Percentiles rank a stretch among this genome's conserved stretches.
Conservation (phyloP, 352 stramenopile species). For the Globisporangium okanoganense region DNA sequence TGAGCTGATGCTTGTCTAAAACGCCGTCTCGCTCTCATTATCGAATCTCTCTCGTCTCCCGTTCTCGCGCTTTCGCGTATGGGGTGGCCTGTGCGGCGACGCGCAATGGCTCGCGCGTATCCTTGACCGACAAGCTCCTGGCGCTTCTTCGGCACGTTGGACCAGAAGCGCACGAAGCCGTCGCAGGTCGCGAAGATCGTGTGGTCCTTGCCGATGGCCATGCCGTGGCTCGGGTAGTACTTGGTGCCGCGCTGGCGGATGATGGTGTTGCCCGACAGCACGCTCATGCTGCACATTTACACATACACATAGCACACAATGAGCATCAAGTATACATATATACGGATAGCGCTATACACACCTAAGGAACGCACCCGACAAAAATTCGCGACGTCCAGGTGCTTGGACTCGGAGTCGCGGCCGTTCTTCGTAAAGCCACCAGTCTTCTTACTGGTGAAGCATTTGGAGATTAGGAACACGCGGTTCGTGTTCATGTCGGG, state of each 20-base stretch:
- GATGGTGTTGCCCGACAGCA: slow-evolving; percentile 96
- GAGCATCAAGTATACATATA: background rate
- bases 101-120: slow-evolving; percentile 54
- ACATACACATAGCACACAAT: background rate
- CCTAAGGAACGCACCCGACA: slow-evolving; percentile 58
- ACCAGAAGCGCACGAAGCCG: slow-evolving; percentile 91
- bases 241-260: slow-evolving; percentile 96
- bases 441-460: slow-evolving; percentile 95
- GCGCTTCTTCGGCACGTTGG: slow-evolving; percentile 79
- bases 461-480: slow-evolving; percentile 48
- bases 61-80: slow-evolving; percentile 6
- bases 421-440: slow-evolving; percentile 97
- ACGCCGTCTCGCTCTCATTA: no score
- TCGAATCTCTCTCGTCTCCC: no score
- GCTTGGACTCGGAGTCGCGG: slow-evolving; percentile 94
- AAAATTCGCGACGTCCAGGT: slow-evolving; percentile 97
- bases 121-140: slow-evolving; percentile 86
- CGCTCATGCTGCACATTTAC: slow-evolving; percentile 51
- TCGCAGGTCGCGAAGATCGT: slow-evolving; percentile 89
- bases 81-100: slow-evolving; percentile 10
- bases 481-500: slow-evolving; percentile 14
- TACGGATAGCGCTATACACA: background rate
- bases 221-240: slow-evolving; percentile 92
- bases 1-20: no score
- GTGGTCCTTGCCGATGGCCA: slow-evolving; percentile 93